Evolutionary conservation across 2,329 filamentous ascomycete genomes (phyloP).

Genomic region (Epichloe glyceriae): DNA sequence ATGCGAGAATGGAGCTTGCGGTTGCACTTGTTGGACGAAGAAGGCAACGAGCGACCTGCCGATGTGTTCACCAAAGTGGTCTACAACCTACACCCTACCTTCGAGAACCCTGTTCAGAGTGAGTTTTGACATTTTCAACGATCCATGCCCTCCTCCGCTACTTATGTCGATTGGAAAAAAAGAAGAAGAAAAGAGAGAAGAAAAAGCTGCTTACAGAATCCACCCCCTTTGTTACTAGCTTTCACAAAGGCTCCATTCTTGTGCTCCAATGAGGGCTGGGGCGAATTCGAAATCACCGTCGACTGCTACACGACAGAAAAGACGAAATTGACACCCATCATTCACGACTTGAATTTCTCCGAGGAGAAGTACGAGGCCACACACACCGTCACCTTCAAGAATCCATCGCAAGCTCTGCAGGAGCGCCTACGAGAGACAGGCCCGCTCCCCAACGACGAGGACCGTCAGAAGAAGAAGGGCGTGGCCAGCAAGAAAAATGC

Average conservation of each 20-base stretch:
- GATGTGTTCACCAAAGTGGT: constrained; percentile 82
- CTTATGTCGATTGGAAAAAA: background rate
- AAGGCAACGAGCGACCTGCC: constrained; percentile 71
- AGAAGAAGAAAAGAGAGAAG: background rate
- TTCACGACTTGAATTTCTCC: constrained; percentile 87
- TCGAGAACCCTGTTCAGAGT: constrained; percentile 79
- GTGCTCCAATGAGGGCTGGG: constrained; percentile 92
- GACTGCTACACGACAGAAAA: constrained; percentile 75
- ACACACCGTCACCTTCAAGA: constrained; percentile 77
- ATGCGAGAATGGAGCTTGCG: constrained; percentile 88
- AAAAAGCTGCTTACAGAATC: background rate
- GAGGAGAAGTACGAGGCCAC: constrained; percentile 69
- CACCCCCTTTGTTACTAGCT: constrained; percentile 30
- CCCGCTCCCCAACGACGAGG: constrained; percentile 64
- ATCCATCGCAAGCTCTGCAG: constrained; percentile 78
- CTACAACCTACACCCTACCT: constrained; percentile 89
- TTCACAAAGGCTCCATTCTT: constrained; percentile 78
- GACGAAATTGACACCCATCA: constrained; percentile 59
- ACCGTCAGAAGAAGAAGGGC: constrained; percentile 45
- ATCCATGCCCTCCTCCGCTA: background rate
- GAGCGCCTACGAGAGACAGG: constrained; percentile 71
- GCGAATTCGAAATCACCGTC: constrained; percentile 93
- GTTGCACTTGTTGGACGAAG: constrained; percentile 71
- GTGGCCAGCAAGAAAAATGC: constrained; percentile 66
- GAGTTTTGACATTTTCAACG: constrained; percentile 22